Percentiles rank a stretch among this genome's conserved stretches.
Evolutionary conservation across 106 monocot genomes (phyloP).

Genomic region (Acorus gramineus): DNA sequence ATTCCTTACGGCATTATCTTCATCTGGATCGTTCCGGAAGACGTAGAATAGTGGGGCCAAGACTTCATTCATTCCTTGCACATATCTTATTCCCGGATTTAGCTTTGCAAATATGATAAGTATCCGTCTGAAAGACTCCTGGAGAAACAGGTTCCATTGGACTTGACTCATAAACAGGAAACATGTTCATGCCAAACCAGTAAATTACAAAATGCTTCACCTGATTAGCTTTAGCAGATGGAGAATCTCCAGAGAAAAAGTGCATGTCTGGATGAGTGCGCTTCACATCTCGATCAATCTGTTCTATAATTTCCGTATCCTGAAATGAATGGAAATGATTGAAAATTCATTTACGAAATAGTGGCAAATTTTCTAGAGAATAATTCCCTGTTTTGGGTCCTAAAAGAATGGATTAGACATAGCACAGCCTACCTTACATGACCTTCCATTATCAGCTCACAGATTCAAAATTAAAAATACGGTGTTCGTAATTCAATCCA

Average conservation of each 20-base stretch:
- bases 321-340: constrained; percentile 4
- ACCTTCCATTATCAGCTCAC: too few species aligned
- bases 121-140: constrained; percentile 79
- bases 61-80: constrained; percentile 99
- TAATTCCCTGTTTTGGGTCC: too few species aligned
- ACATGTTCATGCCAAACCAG: background rate
- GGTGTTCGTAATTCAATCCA: too few species aligned
- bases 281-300: constrained; percentile 95
- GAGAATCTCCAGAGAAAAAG: constrained; percentile 75
- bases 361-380: too few species aligned
- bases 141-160: constrained; percentile 6
- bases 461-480: too few species aligned
- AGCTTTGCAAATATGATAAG: constrained; percentile 91
- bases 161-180: background rate
- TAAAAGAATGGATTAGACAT: too few species aligned
- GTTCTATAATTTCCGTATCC: constrained; percentile 87
- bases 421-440: too few species aligned
- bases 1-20: constrained; percentile 62
- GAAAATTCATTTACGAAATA: too few species aligned
- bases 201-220: constrained; percentile 13
- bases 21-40: constrained; percentile 73
- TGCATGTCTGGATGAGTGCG: constrained; percentile 95
- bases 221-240: constrained; percentile 80
- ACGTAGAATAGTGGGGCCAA: constrained; percentile 90
- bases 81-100: constrained; percentile 96